Evolutionary conservation across 2,329 filamentous ascomycete genomes (phyloP).

Genomic region (Exophiala mesophila): DNA sequence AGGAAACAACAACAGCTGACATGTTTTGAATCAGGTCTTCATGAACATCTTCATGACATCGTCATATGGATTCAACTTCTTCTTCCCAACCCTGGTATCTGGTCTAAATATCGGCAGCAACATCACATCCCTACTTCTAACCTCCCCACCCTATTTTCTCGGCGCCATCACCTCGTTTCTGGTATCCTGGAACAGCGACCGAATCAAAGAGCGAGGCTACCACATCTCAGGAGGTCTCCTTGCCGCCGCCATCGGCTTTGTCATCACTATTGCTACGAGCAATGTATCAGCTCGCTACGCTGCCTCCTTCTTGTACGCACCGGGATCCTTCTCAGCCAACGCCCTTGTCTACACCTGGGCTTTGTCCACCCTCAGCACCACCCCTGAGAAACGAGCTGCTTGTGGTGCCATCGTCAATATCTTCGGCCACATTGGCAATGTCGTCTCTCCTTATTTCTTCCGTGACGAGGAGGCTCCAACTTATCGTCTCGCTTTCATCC

Average conservation of each 20-base stretch:
- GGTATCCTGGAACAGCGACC: neutral
- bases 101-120: slow-evolving; percentile 17
- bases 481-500: neutral
- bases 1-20: neutral
- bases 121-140: slow-evolving; percentile 21
- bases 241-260: slow-evolving; percentile 47
- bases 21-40: no score
- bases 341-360: slow-evolving; percentile 40
- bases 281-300: slow-evolving; percentile 29
- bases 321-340: slow-evolving; percentile 32
- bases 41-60: neutral
- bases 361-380: slow-evolving; percentile 54
- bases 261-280: slow-evolving; percentile 41
- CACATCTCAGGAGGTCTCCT: slow-evolving; percentile 60
- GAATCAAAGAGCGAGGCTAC: slow-evolving; percentile 55
- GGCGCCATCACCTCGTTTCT: neutral
- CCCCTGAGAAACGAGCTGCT: slow-evolving; percentile 40
- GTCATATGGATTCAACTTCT: slow-evolving; percentile 13
- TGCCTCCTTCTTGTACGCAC: slow-evolving; percentile 29
- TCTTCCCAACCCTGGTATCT: slow-evolving; percentile 24
- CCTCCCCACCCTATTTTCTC: slow-evolving; percentile 18
- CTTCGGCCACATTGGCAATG: slow-evolving; percentile 1
- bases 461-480: neutral
- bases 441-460: neutral
- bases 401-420: slow-evolving; percentile 37